Percentiles rank a stretch among this genome's conserved stretches.
Evolutionary conservation across 129 eudicot genomes (phyloP).

Genomic region (Artemisia argyi): DNA sequence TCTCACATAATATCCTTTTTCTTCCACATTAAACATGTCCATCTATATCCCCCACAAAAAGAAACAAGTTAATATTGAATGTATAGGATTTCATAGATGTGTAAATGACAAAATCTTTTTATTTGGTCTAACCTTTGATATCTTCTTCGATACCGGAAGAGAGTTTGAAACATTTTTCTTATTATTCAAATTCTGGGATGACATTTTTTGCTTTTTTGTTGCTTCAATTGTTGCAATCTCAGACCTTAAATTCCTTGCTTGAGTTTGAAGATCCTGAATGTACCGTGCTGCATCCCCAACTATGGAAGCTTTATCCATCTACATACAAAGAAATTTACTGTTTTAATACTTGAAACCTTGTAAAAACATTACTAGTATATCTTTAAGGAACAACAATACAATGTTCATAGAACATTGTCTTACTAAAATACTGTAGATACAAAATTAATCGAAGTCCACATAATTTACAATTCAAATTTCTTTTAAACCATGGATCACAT

Average conservation of each 20-base stretch:
- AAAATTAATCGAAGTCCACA: too few species aligned
- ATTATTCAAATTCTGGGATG: conserved; percentile 13
- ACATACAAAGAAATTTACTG: background rate
- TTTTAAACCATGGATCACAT: too few species aligned
- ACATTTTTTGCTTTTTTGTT: conserved; percentile 21
- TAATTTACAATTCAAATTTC: background rate
- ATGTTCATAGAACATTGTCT: too few species aligned
- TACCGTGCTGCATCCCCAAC: conserved; percentile 66
- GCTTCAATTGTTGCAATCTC: conserved; percentile 51
- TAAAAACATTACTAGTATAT: background rate
- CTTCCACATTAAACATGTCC: conserved; percentile 60
- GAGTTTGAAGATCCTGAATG: conserved; percentile 60
- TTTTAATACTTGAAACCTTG: background rate
- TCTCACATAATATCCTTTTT: conserved; percentile 53
- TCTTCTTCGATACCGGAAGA: conserved; percentile 28
- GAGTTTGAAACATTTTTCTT: conserved; percentile 17
- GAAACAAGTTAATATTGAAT: background rate
- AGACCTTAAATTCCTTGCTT: conserved; percentile 51
- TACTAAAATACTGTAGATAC: too few species aligned
- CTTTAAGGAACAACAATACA: background rate
- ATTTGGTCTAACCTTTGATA: conserved; percentile 38
- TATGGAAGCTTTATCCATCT: conserved; percentile 84
- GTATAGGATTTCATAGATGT: background rate
- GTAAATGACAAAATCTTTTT: background rate
- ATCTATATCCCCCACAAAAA: conserved; percentile 32